Evolutionary conservation across 2,329 filamentous ascomycete genomes (phyloP), one percentile per base, ranked within the genome.

Genomic region (Arachnopeziza araneosa): DNA sequence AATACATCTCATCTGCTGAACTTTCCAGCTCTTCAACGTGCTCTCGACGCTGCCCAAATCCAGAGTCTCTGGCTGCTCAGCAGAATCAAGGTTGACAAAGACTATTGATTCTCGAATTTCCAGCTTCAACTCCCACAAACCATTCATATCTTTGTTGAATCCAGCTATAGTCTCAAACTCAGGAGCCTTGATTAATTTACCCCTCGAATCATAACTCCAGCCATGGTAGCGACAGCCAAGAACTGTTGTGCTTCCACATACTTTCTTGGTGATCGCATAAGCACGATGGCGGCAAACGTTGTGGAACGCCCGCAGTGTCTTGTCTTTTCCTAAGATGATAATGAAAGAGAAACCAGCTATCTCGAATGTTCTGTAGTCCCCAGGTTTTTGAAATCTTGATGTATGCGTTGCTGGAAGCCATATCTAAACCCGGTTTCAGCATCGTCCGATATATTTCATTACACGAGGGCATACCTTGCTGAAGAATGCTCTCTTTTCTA

Each of bases 221-320:
- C 69, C 69, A 61, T 71, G 69, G 54, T 71, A 71, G 57, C 65
- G 63, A 54, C 69, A 71, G 2, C 68, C 68, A 6, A 71, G 59
- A 7, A 71, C 66, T 2, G 57, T 66, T 7, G 68, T 66, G 32
- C 67, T 67, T 23, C 69, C 69, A 48, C 59, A 63, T 56, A 69
- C 64, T 58, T 70, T 71, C 52, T 69, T 68, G 1, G 68, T 67
- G 9, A 71, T 62, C 17, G 65, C 63, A 60, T 70, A 70, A 7
- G 68, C 69, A 7, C 69, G 68, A 60, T 71, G 69, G 8, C 69
- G 63, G 49, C 69, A 71, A 2, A 71, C 63, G 54, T 71, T 71
- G 50, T 71, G 69, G 50, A 71, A 71, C 17, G 65, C 62, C 26
- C 68, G 59, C 10, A 71, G 49, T 30, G 63, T 24, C 5, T 61